Conservation (phyloP, 2,329 filamentous ascomycete genomes). For the Xylaria sp. region DNA sequence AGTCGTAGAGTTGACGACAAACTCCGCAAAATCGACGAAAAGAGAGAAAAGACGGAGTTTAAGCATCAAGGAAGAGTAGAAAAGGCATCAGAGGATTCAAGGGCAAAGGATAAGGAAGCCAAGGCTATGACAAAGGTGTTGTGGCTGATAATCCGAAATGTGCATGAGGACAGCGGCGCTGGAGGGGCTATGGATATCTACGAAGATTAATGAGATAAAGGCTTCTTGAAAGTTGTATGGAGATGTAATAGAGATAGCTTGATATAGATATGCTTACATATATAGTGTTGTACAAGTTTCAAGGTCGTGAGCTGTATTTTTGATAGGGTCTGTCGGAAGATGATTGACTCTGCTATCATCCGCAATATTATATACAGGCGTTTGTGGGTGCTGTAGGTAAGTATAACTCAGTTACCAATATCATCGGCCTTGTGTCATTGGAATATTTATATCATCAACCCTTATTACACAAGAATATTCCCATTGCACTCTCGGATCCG, state of each 20-base stretch:
- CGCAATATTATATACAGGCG: too few relatives aligned
- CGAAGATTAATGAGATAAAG: background rate
- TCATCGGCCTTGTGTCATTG: too few relatives aligned
- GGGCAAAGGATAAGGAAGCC: conserved; percentile 23
- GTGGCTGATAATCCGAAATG: conserved; percentile 31
- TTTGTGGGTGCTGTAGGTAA: too few relatives aligned
- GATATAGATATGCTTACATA: too few relatives aligned
- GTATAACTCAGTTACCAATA: too few relatives aligned
- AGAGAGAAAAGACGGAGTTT: conserved; percentile 25
- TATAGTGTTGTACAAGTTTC: too few relatives aligned
- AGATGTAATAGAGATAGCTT: background rate
- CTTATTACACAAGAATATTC: too few relatives aligned
- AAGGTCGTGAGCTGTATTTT: too few relatives aligned
- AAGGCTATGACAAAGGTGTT: conserved; percentile 29
- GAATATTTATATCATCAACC: too few relatives aligned
- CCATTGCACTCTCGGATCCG: too few relatives aligned
- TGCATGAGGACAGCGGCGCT: conserved; percentile 13
- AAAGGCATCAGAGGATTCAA: conserved; percentile 13
- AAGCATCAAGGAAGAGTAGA: conserved; percentile 14
- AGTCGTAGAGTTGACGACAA: conserved; percentile 20
- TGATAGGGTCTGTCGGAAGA: too few relatives aligned
- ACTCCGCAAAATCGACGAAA: conserved; percentile 27
- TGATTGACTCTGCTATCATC: too few relatives aligned
- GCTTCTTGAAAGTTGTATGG: background rate
- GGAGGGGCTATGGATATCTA: background rate